Conservation (phyloP, 2,329 filamentous ascomycete species). For the Magnaporthales sp. region DNA sequence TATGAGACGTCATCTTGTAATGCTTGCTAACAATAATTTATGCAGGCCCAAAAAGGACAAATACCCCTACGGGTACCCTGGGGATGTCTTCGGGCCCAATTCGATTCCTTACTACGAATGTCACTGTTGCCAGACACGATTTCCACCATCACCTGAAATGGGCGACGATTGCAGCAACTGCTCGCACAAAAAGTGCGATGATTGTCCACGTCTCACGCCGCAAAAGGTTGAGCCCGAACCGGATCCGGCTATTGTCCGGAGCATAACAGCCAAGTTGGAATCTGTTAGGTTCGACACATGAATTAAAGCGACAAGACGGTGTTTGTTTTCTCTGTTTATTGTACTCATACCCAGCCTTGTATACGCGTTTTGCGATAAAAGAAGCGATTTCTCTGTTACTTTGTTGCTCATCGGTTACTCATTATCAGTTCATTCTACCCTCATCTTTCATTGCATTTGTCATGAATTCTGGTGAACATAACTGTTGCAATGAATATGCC, state of each 20-base stretch:
- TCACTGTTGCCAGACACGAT: conserved; percentile 52
- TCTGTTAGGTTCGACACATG: neutral
- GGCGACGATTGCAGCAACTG: conserved; percentile 51
- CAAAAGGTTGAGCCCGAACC: conserved; percentile 52
- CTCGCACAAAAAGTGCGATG: conserved; percentile 47
- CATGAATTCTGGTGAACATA: neutral
- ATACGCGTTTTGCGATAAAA: neutral
- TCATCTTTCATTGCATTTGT: neutral
- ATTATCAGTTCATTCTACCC: neutral
- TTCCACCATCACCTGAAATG: conserved; percentile 38
- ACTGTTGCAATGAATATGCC: neutral
- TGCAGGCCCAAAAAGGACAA: conserved; percentile 56
- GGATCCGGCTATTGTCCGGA: conserved; percentile 50
- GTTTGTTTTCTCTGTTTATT: neutral
- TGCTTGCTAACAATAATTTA: neutral
- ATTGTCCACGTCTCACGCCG: conserved; percentile 49
- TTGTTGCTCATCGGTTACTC: neutral
- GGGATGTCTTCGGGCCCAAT: conserved; percentile 48
- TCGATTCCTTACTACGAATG: conserved; percentile 49
- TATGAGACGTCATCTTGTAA: neutral
- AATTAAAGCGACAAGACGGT: neutral
- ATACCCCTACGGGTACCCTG: conserved; percentile 62
- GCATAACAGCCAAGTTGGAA: conserved; percentile 36
- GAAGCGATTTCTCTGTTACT: neutral
- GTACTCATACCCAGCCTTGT: neutral